Base-by-base conservation (phyloP, 2,329 filamentous ascomycete genomes). In the Phaeosphaeria sp. region DNA sequence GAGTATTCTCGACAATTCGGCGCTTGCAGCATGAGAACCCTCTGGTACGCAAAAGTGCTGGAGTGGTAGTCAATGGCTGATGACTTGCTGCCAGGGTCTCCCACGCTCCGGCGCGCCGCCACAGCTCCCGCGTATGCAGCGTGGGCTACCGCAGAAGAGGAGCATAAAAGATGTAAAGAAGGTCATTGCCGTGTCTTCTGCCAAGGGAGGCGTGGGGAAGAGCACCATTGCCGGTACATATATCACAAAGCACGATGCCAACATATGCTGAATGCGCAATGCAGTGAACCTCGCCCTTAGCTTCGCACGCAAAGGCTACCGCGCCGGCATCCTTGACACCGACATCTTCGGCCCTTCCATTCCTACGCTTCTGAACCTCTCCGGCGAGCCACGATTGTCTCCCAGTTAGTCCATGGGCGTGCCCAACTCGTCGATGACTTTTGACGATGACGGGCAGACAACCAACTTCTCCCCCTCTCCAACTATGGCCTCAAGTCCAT, bases 401-500 rank as follows among this genome's bases (percentile, higher is more conserved):
- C 77, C 83, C 52, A 89, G 91, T 93, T 77, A 73, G 86, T 81
- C 54, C 42, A 51, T 51, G 18, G 53, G 42, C 40, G 49, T 21
- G 4, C 51, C 48, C 20, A 18, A 6, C 20, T 18, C 20, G 8
- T 25, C 18, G 42, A 6, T 53, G 42, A 7, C 30, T 39, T 33
- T 56, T 59, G 43, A 70, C 53, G 59, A 54, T 24, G 25, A 22
- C 11, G 11, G 18, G 24, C 61, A 91, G 87, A 90, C 66, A 93
- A 93, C 70, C 89, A 93, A 69, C 84, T 99, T 3, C 72, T 98
- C 1, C 95, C 95, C 0, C 80, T 99, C 22, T 93, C 91, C 21
- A 97, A 96, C 74, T 98, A 98, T 80, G 95, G 95, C 42, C 86
- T 99, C 55, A 96, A 96, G 78, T 96, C 93, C 53, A 99, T 99